Evolutionary conservation across 2,329 filamentous ascomycete genomes (phyloP), one percentile per base, ranked within the genome.

Genomic region (Myotisia sp.): DNA sequence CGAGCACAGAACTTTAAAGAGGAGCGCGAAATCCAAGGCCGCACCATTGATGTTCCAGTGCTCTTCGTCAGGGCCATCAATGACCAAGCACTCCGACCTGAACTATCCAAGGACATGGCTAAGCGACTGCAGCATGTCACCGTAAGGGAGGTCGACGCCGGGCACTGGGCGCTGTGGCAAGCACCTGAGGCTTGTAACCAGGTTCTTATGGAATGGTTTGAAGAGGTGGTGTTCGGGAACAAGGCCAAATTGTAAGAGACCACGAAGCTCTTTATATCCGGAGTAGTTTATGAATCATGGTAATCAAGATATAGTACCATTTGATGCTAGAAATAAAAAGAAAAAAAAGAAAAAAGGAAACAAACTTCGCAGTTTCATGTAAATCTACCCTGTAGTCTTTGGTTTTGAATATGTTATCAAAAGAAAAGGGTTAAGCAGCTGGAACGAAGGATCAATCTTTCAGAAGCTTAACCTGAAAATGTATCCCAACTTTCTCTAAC

Each of bases 81-180:
- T 29, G 90, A 98, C 54, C 47, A 48, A 0, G 80, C 86, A 1
- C 62, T 95, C 44, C 79, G 76, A 37, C 75, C 81, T 1, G 61
- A 66, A 24, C 71, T 94, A 70, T 70, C 78, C 1, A 59, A 56
- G 16, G 70, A 71, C 0, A 93, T 93, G 83, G 75, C 75, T 13
- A 62, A 65, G 43, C 60, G 63, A 42, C 73, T 87, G 39, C 68
- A 71, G 2, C 67, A 73, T 29, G 56, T 92, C 48, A 79, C 71
- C 5, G 65, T 68, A 40, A 67, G 60, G 6, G 71, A 80, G 52
- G 76, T 93, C 36, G 57, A 76, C 22, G 68, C 78, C 0, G 64
- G 68, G 12, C 90, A 95, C 58, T 95, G 87, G 87, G 81, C 78
- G 29, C 59, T 92, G 51, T 76, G 74, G 64, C 73, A 93, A 63